These are phyloP conservation scores for Trichoderma polysporum DNA, from an alignment of 2,329 filamentous ascomycete species.

Conservation along the genomic window DNA sequence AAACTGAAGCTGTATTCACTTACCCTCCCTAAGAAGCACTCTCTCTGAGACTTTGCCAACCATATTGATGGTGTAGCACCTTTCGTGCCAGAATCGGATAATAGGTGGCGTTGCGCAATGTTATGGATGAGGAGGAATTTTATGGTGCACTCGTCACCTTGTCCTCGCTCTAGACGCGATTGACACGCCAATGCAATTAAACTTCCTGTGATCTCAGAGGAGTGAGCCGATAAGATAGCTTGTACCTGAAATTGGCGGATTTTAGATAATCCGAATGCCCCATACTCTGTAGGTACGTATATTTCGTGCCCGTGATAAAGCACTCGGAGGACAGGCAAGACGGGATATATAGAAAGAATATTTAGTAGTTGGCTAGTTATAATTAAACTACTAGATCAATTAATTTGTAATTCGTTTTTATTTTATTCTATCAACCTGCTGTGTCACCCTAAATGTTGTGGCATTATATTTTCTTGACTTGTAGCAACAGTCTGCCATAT, in stretches of 20 bases:
- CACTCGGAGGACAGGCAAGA: no score
- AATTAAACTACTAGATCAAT: no score
- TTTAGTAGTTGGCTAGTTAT: no score
- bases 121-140: background rate
- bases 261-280: background rate
- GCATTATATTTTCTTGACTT: no score
- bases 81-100: slow-evolving; percentile 15
- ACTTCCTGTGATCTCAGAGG: slow-evolving; percentile 14
- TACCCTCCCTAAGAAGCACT: slow-evolving; percentile 63
- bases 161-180: slow-evolving; percentile 11
- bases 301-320: background rate
- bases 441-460: no score
- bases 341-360: no score
- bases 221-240: slow-evolving; percentile 14
- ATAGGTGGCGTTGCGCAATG: background rate
- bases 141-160: slow-evolving; percentile 15
- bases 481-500: no score
- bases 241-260: background rate
- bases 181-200: slow-evolving; percentile 13
- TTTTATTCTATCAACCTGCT: no score
- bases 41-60: slow-evolving; percentile 65
- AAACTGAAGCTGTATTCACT: slow-evolving; percentile 27
- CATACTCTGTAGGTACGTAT: background rate
- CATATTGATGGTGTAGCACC: slow-evolving; percentile 45
- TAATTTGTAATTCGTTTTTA: no score